A percentile compares a stretch with the other conserved stretches of the same genome.
Conservation (phyloP, 2,329 filamentous ascomycete genomes). For the Phoma sp. region DNA sequence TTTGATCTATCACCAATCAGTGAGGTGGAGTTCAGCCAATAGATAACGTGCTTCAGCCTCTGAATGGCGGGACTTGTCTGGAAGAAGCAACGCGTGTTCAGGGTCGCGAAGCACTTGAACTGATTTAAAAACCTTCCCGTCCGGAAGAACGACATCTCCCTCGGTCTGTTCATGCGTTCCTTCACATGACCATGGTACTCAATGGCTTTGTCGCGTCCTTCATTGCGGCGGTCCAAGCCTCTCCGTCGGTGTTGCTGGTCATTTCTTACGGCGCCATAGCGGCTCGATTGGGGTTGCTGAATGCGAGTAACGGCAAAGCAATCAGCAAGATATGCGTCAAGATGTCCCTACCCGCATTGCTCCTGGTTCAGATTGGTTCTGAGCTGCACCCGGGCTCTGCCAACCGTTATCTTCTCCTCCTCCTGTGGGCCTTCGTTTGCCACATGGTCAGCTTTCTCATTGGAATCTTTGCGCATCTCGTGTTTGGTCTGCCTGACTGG, state of each 20-base stretch:
- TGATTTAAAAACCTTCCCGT: not conserved
- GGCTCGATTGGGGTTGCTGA: conserved; percentile 56
- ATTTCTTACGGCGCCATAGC: conserved; percentile 59
- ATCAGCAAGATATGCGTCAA: conserved; percentile 60
- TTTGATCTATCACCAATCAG: conserved; percentile 9
- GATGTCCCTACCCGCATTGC: conserved; percentile 46
- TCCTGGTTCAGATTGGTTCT: no score
- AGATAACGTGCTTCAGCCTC: conserved; percentile 22
- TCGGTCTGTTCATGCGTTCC: no score
- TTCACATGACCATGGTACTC: not conserved
- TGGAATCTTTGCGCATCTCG: no score
- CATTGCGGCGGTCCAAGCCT: conserved; percentile 61
- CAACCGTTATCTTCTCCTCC: no score
- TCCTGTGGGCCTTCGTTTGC: no score
- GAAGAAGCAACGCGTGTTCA: conserved; percentile 14
- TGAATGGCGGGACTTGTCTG: conserved; percentile 15
- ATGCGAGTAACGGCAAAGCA: conserved; percentile 56
- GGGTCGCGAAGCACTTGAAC: conserved; percentile 5
- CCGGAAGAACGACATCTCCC: not conserved
- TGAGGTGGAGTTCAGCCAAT: conserved; percentile 6
- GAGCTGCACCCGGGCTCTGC: no score
- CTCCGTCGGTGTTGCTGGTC: conserved; percentile 60
- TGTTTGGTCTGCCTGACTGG: no score
- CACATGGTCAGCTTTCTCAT: no score
- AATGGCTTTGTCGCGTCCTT: conserved; percentile 48